Percentiles rank a stretch among this genome's conserved stretches.
phyloP scores from a whole-genome alignment of 257 asterid species.

The Asclepias syriaca region DNA sequence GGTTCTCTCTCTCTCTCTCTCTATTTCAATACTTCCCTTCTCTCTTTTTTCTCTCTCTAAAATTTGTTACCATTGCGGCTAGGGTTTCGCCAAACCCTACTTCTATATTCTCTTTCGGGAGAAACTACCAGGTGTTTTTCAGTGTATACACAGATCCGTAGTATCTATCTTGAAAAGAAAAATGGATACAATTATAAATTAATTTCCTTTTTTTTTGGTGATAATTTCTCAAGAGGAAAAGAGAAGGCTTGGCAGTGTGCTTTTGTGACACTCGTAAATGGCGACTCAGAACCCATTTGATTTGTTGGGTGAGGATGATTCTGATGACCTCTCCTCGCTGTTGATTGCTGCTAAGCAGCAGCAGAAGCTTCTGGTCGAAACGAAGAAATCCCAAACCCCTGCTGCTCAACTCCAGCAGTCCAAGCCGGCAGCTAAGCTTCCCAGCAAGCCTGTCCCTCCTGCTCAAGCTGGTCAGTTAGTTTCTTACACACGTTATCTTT shows the following conservation, averaged over 20 bases:
- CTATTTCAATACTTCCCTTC: constrained; percentile 9
- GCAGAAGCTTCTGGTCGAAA: constrained; percentile 43
- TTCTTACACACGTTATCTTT: neutral
- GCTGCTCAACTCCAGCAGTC: constrained; percentile 26
- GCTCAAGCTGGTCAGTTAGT: constrained; percentile 59
- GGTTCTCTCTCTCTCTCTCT: constrained; percentile 12
- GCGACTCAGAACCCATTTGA: constrained; percentile 83
- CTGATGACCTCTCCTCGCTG: constrained; percentile 52
- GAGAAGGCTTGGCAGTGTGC: constrained; percentile 1
- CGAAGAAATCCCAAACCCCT: constrained; percentile 46
- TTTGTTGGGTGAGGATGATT: constrained; percentile 71
- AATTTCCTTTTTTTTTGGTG: neutral
- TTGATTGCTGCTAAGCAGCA: constrained; percentile 53
- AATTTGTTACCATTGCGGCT: constrained; percentile 49
- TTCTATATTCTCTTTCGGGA: neutral
- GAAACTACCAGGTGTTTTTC: neutral
- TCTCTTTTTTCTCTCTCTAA: neutral
- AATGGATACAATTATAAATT: constrained; percentile 27
- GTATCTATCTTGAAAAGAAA: neutral
- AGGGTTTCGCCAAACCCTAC: constrained; percentile 60
- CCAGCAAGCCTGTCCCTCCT: constrained; percentile 73
- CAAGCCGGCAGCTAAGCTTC: constrained; percentile 56
- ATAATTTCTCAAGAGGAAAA: neutral
- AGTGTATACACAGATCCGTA: neutral
- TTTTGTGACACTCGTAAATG: constrained; percentile 38